phyloP scores from a whole-genome alignment of 2,329 filamentous ascomycete genomes.

The Cadophora sp. region DNA sequence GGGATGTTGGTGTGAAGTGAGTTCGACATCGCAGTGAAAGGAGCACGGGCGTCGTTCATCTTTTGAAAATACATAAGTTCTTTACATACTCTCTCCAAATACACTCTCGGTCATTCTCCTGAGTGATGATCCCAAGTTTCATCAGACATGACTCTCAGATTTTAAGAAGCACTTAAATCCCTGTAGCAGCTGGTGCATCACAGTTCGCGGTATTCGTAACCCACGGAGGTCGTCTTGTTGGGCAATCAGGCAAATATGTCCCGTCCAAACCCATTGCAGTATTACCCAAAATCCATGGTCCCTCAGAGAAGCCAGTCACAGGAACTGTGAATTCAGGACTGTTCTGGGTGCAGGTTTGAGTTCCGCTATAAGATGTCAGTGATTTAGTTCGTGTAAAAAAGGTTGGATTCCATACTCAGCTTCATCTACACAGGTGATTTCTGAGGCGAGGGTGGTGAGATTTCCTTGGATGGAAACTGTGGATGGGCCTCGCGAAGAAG shows the following conservation, averaged over 20 bases:
- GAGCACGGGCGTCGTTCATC: no score
- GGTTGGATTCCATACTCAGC: background rate
- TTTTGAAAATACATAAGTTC: no score
- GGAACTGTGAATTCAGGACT: background rate
- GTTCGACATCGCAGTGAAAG: no score
- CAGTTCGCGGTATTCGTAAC: background rate
- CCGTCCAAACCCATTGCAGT: constrained; percentile 7
- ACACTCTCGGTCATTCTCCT: no score
- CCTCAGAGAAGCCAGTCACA: constrained; percentile 4
- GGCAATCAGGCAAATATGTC: background rate
- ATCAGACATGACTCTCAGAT: no score
- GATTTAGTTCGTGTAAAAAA: background rate
- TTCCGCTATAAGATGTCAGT: background rate
- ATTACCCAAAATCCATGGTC: constrained; percentile 11
- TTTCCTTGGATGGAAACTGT: background rate
- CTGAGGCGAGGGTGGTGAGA: background rate
- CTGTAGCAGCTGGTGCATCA: background rate
- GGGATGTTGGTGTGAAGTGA: no score
- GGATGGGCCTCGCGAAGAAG: background rate
- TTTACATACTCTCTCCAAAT: no score
- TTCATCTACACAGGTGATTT: background rate
- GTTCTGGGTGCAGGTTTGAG: background rate
- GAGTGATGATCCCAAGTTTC: background rate
- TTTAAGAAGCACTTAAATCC: background rate
- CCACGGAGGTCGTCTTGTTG: background rate